Base-by-base conservation (phyloP, 75 land plant species). In the Larix kaempferi region DNA sequence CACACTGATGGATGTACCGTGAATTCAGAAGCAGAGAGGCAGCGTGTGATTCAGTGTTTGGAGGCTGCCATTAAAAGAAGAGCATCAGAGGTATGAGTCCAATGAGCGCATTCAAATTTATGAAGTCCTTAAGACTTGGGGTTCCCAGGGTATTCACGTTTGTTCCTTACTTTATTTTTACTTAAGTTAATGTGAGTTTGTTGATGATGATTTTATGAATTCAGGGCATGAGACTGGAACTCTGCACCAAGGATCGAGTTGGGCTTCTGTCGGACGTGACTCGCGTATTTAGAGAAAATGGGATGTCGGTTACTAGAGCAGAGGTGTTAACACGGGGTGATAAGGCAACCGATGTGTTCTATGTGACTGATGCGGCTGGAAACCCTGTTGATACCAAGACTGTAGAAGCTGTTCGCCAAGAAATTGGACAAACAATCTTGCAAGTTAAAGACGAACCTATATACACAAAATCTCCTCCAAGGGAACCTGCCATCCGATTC, bases 21-120 rank as follows among this genome's bases (percentile, higher is more conserved):
- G 41, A 82, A 91, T 74, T 84, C 92, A 4, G 98, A 95, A 56
- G 89, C 93, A 10, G 98, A 94, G 73, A 81, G 77, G 59, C 84
- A 88, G 56, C 81, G 93, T 0, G 88, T 94, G 59, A 91, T 91
- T 27, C 85, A 80, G 52, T 96, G 99, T 75, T 41, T 96, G 62
- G 85, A 91, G 81, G 99, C 99, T 37, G 95, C 98, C n/a, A 92
- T 96, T 33, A 86, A 88, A 62, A 83, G 99, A 62, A 87, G 99
- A 65, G 88, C 82, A 52, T 84, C 85, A 19, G 84, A 94, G 93
- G 99, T 96, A 86, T 21, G 22, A 23, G 23, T 60, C 10, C 10
- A 60, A 21, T 21, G 54, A 49, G 10, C 54, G 12, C 54, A n/a
- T n/a, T n/a, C n/a, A n/a, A n/a, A n/a, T n/a, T n/a, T n/a, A n/a